Percentiles rank a stretch among this genome's conserved stretches.
These are phyloP conservation scores for Daedaleopsis sinensis DNA, from an alignment of 768 basidiomycete species.

Conservation along the genomic window DNA sequence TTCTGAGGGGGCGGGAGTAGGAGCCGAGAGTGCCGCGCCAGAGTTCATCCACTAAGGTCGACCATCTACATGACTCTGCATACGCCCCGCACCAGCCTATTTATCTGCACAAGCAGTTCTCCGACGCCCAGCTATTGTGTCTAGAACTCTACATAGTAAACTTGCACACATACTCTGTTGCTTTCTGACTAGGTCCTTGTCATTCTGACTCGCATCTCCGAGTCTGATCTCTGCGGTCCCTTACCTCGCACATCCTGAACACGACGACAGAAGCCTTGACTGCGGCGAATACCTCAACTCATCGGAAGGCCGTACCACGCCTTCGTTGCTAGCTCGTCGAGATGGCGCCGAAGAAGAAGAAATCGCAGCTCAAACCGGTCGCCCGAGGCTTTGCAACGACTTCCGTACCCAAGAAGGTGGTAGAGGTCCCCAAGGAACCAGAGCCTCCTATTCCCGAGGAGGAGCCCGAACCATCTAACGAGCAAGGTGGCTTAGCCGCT, in stretches of 20 bases:
- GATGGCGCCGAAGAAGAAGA: constrained; percentile 83
- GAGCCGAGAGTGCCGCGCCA: background rate
- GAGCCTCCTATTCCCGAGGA: constrained; percentile 24
- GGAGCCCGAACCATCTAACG: constrained; percentile 17
- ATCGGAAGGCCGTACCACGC: constrained; percentile 9
- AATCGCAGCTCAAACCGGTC: constrained; percentile 75
- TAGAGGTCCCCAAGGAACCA: constrained; percentile 33
- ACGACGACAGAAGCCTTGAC: background rate
- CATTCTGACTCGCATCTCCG: no score
- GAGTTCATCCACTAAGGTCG: constrained; percentile 2
- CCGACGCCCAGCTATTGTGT: constrained; percentile 8
- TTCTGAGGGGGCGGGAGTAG: constrained; percentile 1
- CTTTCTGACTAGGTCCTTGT: background rate
- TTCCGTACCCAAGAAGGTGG: constrained; percentile 78
- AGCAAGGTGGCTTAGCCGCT: background rate
- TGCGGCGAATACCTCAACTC: background rate
- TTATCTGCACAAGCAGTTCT: constrained; percentile 18
- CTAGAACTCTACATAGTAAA: background rate
- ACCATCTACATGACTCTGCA: constrained; percentile 15
- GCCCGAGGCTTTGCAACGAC: constrained; percentile 80
- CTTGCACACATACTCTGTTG: background rate
- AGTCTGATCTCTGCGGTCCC: no score
- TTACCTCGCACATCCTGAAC: background rate
- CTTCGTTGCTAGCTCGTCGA: constrained; percentile 6
- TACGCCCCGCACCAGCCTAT: constrained; percentile 2